Evolutionary conservation across 768 basidiomycete genomes (phyloP).

Genomic region (Pleurotus eryngii): DNA sequence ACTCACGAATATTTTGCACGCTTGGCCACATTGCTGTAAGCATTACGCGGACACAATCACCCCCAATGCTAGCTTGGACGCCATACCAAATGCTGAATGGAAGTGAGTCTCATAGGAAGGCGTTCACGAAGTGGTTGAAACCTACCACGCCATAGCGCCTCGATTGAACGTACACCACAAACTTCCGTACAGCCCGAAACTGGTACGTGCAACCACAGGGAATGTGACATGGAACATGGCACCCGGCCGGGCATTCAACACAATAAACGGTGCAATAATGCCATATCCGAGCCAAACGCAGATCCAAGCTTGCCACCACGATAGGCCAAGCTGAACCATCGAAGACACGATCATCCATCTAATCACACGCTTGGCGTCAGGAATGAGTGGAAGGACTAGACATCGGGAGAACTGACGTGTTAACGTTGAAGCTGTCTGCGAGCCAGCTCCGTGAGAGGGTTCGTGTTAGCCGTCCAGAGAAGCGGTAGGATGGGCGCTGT

Average conservation of each 20-base stretch:
- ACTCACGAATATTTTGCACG: conserved; percentile 61
- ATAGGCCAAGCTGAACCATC: conserved; percentile 68
- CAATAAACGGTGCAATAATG: conserved; percentile 66
- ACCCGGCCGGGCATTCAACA: conserved; percentile 74
- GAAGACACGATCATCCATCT: conserved; percentile 79
- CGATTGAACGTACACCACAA: conserved; percentile 79
- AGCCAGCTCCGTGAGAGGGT: conserved; percentile 54
- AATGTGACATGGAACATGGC: conserved; percentile 77
- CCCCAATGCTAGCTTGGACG: conserved; percentile 81
- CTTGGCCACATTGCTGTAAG: conserved; percentile 76
- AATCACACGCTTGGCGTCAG: neutral
- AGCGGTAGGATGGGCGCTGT: too few species aligned
- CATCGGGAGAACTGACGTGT: conserved; percentile 47
- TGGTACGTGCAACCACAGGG: conserved; percentile 71
- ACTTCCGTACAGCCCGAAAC: conserved; percentile 75
- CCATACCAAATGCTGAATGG: conserved; percentile 66
- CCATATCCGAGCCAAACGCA: conserved; percentile 68
- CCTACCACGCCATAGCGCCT: conserved; percentile 69
- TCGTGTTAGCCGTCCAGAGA: neutral
- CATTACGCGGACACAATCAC: conserved; percentile 71
- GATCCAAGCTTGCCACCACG: conserved; percentile 86
- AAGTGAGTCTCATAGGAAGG: neutral
- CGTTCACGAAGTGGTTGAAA: conserved; percentile 4
- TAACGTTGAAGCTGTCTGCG: conserved; percentile 77
- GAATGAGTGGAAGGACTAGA: neutral